Percentiles rank a stretch among this genome's conserved stretches.
Evolutionary conservation across 805 yeast species (phyloP).

Genomic region (Dipodascus geniculatus): DNA sequence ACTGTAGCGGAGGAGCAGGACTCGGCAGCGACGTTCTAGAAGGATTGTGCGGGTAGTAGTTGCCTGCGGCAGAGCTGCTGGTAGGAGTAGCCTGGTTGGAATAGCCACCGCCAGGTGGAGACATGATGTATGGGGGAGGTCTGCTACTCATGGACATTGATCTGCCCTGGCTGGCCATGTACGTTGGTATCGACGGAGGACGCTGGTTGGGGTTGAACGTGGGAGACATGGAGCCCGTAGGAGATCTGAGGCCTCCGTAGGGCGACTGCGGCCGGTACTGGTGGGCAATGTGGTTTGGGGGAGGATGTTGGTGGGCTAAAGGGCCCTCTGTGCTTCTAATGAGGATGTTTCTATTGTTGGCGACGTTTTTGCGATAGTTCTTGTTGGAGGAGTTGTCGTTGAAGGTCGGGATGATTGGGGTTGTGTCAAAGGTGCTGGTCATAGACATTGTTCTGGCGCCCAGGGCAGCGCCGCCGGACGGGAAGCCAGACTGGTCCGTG

Average conservation of each 20-base stretch:
- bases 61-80: not conserved
- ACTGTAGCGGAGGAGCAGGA: too few relatives aligned
- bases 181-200: not conserved
- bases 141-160: not conserved
- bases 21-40: not conserved
- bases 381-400: slow-evolving; percentile 3
- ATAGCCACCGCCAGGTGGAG: not conserved
- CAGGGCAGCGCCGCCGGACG: too few relatives aligned
- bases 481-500: slow-evolving; percentile 5
- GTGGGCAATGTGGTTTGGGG: too few relatives aligned
- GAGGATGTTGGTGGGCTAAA: too few relatives aligned
- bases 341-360: slow-evolving; percentile 13
- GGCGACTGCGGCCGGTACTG: too few relatives aligned
- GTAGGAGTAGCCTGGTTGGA: not conserved
- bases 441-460: slow-evolving; percentile 21
- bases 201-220: not conserved
- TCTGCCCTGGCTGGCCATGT: not conserved
- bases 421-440: slow-evolving; percentile 25
- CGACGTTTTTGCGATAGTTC: slow-evolving; percentile 16
- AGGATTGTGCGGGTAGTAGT: not conserved
- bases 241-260: not conserved
- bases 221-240: not conserved
- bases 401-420: slow-evolving; percentile 27
- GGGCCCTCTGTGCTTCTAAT: slow-evolving; percentile 14
- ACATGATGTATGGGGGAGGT: not conserved